Evolutionary conservation across 148 eudicot genomes (phyloP).

Genomic region (Cornus controversa): DNA sequence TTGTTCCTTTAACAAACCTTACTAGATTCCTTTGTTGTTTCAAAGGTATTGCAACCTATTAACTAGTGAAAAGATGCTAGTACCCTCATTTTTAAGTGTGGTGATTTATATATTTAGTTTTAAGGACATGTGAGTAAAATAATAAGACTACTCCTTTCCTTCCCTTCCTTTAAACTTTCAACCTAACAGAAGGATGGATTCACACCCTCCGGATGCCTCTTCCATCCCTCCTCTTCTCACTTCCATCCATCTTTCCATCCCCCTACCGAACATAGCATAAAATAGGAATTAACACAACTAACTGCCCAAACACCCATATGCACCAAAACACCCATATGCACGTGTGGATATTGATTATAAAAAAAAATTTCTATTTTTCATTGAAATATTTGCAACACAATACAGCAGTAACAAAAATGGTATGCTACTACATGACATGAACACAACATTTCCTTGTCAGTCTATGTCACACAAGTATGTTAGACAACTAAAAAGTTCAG

Average conservation of each 20-base stretch:
- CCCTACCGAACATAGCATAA: neutral
- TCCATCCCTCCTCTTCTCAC: too few relatives aligned
- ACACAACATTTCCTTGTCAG: neutral
- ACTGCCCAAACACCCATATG: neutral
- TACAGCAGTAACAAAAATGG: neutral
- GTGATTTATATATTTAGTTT: too few relatives aligned
- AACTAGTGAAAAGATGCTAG: neutral
- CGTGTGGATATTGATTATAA: neutral
- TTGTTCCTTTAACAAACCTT: neutral
- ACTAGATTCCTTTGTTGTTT: neutral
- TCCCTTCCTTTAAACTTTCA: neutral
- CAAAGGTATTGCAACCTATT: too few relatives aligned
- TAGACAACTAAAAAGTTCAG: neutral
- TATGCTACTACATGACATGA: neutral
- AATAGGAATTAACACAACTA: neutral
- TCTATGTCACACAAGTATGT: neutral
- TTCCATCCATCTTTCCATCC: neutral
- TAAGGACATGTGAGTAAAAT: too few relatives aligned
- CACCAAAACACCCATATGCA: neutral
- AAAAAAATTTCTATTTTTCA: neutral
- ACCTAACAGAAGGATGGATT: neutral
- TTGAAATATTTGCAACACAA: neutral
- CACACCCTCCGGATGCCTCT: too few relatives aligned
- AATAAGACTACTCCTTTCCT: neutral
- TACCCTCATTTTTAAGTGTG: too few relatives aligned